Conservation (phyloP, 2,329 filamentous ascomycete species). For the Alternaria arborescens region DNA sequence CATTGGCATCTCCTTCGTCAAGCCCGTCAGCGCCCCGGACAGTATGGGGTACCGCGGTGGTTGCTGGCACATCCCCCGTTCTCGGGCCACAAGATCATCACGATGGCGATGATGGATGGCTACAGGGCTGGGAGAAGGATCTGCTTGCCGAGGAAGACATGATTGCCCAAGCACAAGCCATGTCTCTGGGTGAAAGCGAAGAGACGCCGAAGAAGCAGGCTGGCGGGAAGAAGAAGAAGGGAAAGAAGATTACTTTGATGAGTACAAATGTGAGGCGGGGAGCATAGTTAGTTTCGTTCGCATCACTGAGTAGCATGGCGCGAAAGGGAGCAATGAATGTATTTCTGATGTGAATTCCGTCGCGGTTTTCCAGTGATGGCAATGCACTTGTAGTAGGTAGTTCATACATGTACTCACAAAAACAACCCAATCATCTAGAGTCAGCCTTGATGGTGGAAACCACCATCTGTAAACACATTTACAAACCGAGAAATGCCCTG, state of each 20-base stretch:
- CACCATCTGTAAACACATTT: too few species aligned
- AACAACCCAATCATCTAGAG: neutral
- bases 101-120: conserved; percentile 79
- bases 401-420: neutral
- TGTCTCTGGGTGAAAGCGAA: conserved; percentile 45
- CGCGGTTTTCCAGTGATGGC: neutral
- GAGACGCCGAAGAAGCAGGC: conserved; percentile 43
- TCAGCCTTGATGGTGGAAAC: neutral
- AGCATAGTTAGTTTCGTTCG: conserved; percentile 45
- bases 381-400: neutral
- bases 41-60: conserved; percentile 87
- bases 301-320: conserved; percentile 37
- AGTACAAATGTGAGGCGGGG: conserved; percentile 69
- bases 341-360: neutral
- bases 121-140: conserved; percentile 83
- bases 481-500: too few species aligned
- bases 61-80: conserved; percentile 67
- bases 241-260: conserved; percentile 74
- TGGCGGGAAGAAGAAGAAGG: conserved; percentile 69
- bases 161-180: conserved; percentile 59
- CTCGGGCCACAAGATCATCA: conserved; percentile 54
- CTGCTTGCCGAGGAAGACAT: conserved; percentile 67
- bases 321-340: conserved; percentile 34
- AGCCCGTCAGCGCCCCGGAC: conserved; percentile 80
- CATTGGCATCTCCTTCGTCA: conserved; percentile 79